These are phyloP conservation scores for Candida anglica DNA, from an alignment of 805 yeast genomes.

Conservation along the genomic window DNA sequence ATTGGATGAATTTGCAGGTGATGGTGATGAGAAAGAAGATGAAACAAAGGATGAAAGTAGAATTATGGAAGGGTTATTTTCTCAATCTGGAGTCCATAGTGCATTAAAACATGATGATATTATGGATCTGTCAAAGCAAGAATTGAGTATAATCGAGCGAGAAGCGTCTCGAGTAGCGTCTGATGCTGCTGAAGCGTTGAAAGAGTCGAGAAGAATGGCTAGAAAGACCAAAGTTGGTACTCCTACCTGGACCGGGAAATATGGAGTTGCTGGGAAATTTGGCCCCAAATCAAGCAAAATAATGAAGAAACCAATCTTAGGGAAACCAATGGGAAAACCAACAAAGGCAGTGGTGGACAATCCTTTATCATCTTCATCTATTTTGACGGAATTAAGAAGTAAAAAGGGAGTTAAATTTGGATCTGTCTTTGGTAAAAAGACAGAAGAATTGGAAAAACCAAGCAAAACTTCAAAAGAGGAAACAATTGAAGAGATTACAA, in stretches of 20 bases:
- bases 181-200: constrained; percentile 52
- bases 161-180: constrained; percentile 59
- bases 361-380: constrained; percentile 41
- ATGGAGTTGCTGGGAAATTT: constrained; percentile 76
- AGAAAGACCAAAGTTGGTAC: constrained; percentile 55
- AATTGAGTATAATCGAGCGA: constrained; percentile 49
- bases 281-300: constrained; percentile 15
- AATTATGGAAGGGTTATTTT: constrained; percentile 71
- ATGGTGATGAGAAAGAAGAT: constrained; percentile 28
- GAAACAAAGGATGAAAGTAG: constrained; percentile 49
- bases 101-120: constrained; percentile 77
- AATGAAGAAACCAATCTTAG: not conserved
- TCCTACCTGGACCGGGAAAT: constrained; percentile 96
- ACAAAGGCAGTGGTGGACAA: constrained; percentile 1
- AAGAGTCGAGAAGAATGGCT: constrained; percentile 56
- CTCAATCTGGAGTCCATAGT: constrained; percentile 68
- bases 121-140: constrained; percentile 52
- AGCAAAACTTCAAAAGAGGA: constrained; percentile 12
- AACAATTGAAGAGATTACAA: constrained; percentile 33
- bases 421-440: not conserved
- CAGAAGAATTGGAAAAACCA: not conserved
- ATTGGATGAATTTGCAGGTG: constrained; percentile 59
- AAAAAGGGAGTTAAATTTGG: constrained; percentile 27
- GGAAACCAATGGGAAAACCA: not conserved
- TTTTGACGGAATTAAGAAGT: constrained; percentile 45